phyloP scores from a whole-genome alignment of 1,139 yeast genomes.

The Protomyces inouyei region DNA sequence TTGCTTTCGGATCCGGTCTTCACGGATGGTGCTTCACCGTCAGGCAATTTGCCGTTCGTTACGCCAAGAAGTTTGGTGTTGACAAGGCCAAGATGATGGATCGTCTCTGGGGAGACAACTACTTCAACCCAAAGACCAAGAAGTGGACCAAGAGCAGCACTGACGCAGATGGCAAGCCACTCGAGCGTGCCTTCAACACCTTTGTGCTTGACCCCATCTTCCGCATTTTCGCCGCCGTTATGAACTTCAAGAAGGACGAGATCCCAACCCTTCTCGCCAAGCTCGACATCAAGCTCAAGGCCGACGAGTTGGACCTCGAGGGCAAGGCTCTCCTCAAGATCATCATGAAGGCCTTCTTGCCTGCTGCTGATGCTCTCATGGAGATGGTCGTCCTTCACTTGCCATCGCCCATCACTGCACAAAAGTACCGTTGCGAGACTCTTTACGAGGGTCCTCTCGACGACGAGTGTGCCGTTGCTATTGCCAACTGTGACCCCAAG shows the following conservation, averaged over 20 bases:
- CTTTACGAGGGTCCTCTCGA: constrained; percentile 99
- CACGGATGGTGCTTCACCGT: constrained; percentile 99
- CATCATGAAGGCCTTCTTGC: constrained; percentile 99
- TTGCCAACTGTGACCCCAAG: constrained; percentile 97
- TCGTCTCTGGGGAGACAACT: constrained; percentile 99
- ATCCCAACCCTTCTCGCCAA: constrained; percentile 82
- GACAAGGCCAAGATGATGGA: constrained; percentile 97
- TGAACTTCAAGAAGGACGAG: constrained; percentile 97
- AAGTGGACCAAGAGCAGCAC: constrained; percentile 97
- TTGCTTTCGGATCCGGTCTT: constrained; percentile 99
- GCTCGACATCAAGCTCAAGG: constrained; percentile 84
- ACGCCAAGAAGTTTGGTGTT: constrained; percentile 99
- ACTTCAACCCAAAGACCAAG: constrained; percentile 99
- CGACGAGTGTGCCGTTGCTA: constrained; percentile 84
- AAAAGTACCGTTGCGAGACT: constrained; percentile 97
- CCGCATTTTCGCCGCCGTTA: constrained; percentile 91
- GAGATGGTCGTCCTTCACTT: constrained; percentile 98
- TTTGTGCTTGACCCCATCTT: constrained; percentile 98
- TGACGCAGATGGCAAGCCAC: constrained; percentile 90
- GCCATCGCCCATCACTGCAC: constrained; percentile 99
- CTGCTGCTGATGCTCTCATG: constrained; percentile 99
- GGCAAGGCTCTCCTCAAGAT: constrained; percentile 98
- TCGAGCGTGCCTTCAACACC: constrained; percentile 99
- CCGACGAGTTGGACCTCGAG: constrained; percentile 94
- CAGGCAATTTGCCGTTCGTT: constrained; percentile 97